A percentile compares a stretch with the other conserved stretches of the same genome.
phyloP scores from a whole-genome alignment of 345 rosid species.

The Hirschfeldia incana region DNA sequence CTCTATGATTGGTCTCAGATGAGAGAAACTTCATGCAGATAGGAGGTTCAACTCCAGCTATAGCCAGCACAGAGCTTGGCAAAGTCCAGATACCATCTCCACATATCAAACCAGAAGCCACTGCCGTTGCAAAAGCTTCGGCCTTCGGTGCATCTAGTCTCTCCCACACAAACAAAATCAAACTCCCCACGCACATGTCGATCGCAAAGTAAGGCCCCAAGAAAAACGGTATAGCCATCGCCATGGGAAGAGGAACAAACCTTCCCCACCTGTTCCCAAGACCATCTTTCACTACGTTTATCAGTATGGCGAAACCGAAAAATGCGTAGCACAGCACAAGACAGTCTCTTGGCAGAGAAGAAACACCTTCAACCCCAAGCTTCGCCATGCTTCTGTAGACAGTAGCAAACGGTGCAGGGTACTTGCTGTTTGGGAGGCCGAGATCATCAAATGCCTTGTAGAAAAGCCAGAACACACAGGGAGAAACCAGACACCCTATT shows the following conservation, averaged over 20 bases:
- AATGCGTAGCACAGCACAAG: constrained; percentile 53
- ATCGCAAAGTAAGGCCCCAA: constrained; percentile 80
- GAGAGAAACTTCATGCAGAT: constrained; percentile 94
- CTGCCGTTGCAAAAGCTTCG: constrained; percentile 56
- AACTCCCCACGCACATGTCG: constrained; percentile 89
- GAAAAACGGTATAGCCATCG: constrained; percentile 95
- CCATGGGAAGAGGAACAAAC: constrained; percentile 89
- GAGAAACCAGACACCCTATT: constrained; percentile 64
- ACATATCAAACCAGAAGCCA: constrained; percentile 87
- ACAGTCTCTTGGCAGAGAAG: constrained; percentile 74
- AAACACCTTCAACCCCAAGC: constrained; percentile 68
- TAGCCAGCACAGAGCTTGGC: constrained; percentile 80
- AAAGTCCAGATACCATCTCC: constrained; percentile 92
- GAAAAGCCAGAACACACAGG: constrained; percentile 84
- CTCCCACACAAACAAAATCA: constrained; percentile 74
- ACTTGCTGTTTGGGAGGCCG: constrained; percentile 64
- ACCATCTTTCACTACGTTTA: constrained; percentile 46
- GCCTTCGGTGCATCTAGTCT: constrained; percentile 57
- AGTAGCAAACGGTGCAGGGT: constrained; percentile 76
- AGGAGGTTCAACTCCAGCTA: constrained; percentile 65
- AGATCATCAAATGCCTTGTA: constrained; percentile 66
- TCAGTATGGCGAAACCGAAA: constrained; percentile 47
- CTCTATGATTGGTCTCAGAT: constrained; percentile 49
- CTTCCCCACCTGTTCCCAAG: constrained; percentile 41
- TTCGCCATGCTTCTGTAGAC: constrained; percentile 78